phyloP scores from a whole-genome alignment of 2,329 filamentous ascomycete genomes.

The Chrysoporthe cubensis region DNA sequence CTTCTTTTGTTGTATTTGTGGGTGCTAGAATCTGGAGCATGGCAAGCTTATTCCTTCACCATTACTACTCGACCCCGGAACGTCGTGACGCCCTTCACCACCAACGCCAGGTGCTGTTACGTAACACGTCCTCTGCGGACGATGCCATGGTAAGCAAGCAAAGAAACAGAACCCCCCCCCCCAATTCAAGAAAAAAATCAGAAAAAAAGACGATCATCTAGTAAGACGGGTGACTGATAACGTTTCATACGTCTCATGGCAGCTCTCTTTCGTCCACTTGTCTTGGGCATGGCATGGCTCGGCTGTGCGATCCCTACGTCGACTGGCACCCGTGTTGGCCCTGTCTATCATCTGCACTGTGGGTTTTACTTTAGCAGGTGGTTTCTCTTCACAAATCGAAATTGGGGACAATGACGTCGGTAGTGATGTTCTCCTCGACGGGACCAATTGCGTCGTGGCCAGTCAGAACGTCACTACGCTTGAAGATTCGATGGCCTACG shows the following conservation, averaged over 20 bases:
- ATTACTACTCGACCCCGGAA: conserved; percentile 27
- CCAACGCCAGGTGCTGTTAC: conserved; percentile 32
- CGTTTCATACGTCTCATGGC: neutral
- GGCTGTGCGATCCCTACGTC: neutral
- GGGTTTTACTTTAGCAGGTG: conserved; percentile 16
- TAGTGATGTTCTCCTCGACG: conserved; percentile 23
- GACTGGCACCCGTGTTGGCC: neutral
- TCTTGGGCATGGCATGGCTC: conserved; percentile 10
- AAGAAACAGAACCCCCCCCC: neutral
- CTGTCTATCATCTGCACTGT: conserved; percentile 9
- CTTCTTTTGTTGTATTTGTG: conserved; percentile 38
- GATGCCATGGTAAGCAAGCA: neutral
- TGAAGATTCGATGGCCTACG: neutral
- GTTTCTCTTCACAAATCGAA: conserved; percentile 16
- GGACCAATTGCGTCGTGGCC: conserved; percentile 2
- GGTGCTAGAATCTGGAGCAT: conserved; percentile 34
- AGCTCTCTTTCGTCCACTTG: conserved; percentile 7
- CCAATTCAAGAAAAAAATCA: no score
- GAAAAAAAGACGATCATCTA: neutral
- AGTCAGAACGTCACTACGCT: neutral
- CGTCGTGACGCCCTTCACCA: conserved; percentile 35
- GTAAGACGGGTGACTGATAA: neutral
- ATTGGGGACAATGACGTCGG: conserved; percentile 1
- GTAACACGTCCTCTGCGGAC: conserved; percentile 8
- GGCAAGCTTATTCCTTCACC: conserved; percentile 31